phyloP scores from a whole-genome alignment of 345 rosid species.

The Eucalyptus pauciflora region DNA sequence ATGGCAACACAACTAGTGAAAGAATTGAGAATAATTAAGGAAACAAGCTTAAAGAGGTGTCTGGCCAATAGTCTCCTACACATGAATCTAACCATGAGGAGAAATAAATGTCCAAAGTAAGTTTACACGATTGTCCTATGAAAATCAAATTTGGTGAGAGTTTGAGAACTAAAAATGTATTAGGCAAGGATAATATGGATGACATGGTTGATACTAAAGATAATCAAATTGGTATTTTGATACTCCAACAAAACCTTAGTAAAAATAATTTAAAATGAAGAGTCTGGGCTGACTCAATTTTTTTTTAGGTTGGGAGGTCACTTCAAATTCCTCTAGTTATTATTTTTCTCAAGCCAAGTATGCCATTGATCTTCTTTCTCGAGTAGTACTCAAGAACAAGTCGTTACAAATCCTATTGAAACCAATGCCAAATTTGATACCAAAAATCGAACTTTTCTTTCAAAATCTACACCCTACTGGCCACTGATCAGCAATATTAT shows the following conservation, averaged over 20 bases:
- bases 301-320: not conserved
- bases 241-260: not conserved
- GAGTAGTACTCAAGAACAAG: too few relatives aligned
- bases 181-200: not conserved
- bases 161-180: not conserved
- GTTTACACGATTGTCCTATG: not conserved
- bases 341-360: not conserved
- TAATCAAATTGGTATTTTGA: not conserved
- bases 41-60: not conserved
- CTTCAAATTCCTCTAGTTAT: not conserved
- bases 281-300: not conserved
- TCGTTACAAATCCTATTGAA: not conserved
- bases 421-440: not conserved
- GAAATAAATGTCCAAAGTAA: not conserved
- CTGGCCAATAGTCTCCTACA: not conserved
- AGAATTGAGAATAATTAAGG: not conserved
- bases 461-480: fast-evolving
- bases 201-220: not conserved
- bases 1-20: not conserved
- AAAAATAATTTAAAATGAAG: too few relatives aligned
- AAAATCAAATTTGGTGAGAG: not conserved
- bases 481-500: too few relatives aligned
- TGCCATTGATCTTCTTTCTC: not conserved
- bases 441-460: not conserved
- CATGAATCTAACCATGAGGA: not conserved